Conservation (phyloP, 2,329 filamentous ascomycete species). For the Talaromyces sp. region DNA sequence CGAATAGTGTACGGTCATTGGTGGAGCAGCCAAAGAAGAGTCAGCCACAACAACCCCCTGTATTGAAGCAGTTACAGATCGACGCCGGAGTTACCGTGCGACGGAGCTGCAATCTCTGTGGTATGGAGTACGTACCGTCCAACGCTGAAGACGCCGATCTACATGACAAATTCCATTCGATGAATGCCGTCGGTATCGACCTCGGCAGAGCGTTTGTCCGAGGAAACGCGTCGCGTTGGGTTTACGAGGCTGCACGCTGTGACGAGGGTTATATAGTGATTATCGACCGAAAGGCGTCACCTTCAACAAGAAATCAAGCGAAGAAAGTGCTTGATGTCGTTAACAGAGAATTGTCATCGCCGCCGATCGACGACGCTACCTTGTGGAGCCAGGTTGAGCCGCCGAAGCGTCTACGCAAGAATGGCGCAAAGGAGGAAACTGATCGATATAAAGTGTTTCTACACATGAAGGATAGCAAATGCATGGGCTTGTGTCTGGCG, state of each 20-base stretch:
- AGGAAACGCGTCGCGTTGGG: conserved; percentile 50
- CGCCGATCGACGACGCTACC: conserved; percentile 54
- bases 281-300: conserved; percentile 54
- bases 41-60: conserved; percentile 24
- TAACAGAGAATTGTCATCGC: conserved; percentile 59
- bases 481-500: conserved; percentile 59
- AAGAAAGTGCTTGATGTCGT: conserved; percentile 60
- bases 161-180: conserved; percentile 62
- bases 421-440: conserved; percentile 34
- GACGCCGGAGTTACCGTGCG: conserved; percentile 55
- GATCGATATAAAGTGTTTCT: conserved; percentile 59
- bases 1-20: conserved; percentile 42
- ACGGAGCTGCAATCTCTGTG: conserved; percentile 57
- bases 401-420: conserved; percentile 36
- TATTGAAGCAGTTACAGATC: conserved; percentile 58
- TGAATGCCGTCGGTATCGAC: conserved; percentile 59
- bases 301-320: conserved; percentile 49
- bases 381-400: conserved; percentile 53
- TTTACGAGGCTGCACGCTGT: conserved; percentile 50
- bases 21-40: conserved; percentile 37
- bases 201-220: conserved; percentile 56
- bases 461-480: conserved; percentile 59
- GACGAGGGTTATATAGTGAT: conserved; percentile 53
- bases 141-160: conserved; percentile 58
- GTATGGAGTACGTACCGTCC: conserved; percentile 65